A percentile compares a stretch with the other conserved stretches of the same genome.
Conservation (phyloP, 768 basidiomycete species). For the Leccinellum rugosiceps region DNA sequence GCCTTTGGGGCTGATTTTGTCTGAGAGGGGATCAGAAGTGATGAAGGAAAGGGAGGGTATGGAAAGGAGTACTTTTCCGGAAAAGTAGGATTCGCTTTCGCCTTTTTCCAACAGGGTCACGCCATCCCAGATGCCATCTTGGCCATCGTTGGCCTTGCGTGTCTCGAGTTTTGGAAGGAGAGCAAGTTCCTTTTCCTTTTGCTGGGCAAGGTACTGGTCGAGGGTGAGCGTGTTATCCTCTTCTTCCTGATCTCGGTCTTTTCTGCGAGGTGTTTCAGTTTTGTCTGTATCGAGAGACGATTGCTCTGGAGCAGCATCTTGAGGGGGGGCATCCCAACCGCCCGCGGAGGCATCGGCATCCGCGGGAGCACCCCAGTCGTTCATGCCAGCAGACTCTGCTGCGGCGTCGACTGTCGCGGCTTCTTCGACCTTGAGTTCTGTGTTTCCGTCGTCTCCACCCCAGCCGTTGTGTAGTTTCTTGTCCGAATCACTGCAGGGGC, state of each 20-base stretch:
- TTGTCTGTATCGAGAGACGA: constrained; percentile 34
- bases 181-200: constrained; percentile 56
- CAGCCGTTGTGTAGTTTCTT: constrained; percentile 94
- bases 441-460: constrained; percentile 87
- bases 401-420: constrained; percentile 71
- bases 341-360: constrained; percentile 29
- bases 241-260: constrained; percentile 69
- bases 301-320: constrained; percentile 28
- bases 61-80: constrained; percentile 71
- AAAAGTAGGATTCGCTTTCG: constrained; percentile 75
- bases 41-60: background rate
- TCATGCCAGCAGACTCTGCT: constrained; percentile 39
- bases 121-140: constrained; percentile 68
- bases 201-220: constrained; percentile 88
- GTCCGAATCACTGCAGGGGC: constrained; percentile 71
- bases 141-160: constrained; percentile 78
- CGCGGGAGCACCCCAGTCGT: constrained; percentile 37
- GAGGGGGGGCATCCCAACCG: constrained; percentile 37
- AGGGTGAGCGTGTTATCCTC: constrained; percentile 93
- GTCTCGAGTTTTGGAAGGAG: constrained; percentile 75
- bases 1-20: constrained; percentile 61
- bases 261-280: constrained; percentile 38
- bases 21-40: constrained; percentile 37
- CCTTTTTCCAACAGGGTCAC: constrained; percentile 61
- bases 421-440: constrained; percentile 80